Conservation (phyloP, 148 eudicot genomes). For the Spergularia marina region DNA sequence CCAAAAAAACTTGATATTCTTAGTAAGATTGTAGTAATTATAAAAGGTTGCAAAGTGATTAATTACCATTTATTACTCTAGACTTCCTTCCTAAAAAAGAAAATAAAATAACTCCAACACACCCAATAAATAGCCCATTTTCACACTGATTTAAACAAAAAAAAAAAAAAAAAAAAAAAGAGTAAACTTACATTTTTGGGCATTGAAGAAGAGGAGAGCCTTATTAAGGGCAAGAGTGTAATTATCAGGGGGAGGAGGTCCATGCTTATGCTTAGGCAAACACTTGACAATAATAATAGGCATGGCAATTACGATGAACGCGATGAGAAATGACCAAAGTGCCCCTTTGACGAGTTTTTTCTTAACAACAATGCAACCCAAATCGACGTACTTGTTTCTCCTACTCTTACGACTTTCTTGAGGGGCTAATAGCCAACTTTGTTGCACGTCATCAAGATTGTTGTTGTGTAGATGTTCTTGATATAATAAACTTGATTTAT, state of each 20-base stretch:
- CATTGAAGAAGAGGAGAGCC: slow-evolving; percentile 61
- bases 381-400: slow-evolving; percentile 49
- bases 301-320: slow-evolving; percentile 38
- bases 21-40: no score
- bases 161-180: not conserved
- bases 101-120: not conserved
- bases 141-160: no score
- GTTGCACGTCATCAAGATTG: slow-evolving; percentile 48
- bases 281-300: slow-evolving; percentile 49
- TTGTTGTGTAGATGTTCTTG: slow-evolving; percentile 22
- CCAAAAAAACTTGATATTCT: not conserved
- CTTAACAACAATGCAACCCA: slow-evolving; percentile 54
- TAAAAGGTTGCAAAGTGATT: no score
- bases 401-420: slow-evolving; percentile 25
- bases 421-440: slow-evolving; percentile 62
- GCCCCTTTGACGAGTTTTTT: slow-evolving; percentile 41
- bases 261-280: slow-evolving; percentile 39
- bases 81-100: no score
- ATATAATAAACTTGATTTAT: slow-evolving; percentile 39
- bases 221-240: slow-evolving; percentile 51
- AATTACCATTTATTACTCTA: no score
- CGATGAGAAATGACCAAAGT: slow-evolving; percentile 30
- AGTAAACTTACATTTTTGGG: slow-evolving; percentile 52
- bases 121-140: not conserved
- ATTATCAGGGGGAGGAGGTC: slow-evolving; percentile 37